Percentiles rank a stretch among this genome's conserved stretches.
Conservation (phyloP, 2,329 filamentous ascomycete species). For the Rutstroemia sp. region DNA sequence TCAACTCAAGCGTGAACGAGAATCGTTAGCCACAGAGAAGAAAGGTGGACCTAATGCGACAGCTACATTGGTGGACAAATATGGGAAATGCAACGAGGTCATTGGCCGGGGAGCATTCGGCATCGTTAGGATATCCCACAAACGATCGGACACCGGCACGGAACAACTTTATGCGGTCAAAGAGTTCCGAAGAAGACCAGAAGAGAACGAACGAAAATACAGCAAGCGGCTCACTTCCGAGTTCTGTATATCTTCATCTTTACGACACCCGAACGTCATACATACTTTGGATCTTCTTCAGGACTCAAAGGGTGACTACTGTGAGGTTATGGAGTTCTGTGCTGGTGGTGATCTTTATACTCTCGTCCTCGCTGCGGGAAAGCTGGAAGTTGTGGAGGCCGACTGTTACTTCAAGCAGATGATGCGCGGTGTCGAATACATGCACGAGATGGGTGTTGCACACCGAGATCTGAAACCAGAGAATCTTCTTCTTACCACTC, state of each 20-base stretch:
- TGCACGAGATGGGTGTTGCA: constrained; percentile 93
- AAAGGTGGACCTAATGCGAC: constrained; percentile 68
- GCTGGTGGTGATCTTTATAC: constrained; percentile 95
- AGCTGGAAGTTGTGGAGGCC: constrained; percentile 85
- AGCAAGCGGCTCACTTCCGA: constrained; percentile 95
- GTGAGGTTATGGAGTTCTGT: constrained; percentile 99
- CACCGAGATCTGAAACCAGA: constrained; percentile 55
- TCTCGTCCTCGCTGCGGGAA: constrained; percentile 80
- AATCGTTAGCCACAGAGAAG: constrained; percentile 66
- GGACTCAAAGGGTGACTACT: constrained; percentile 95
- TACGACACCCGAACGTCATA: constrained; percentile 96
- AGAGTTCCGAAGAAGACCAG: constrained; percentile 88
- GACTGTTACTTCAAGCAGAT: constrained; percentile 99
- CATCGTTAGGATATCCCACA: constrained; percentile 96
- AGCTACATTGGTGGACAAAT: constrained; percentile 84
- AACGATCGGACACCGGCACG: constrained; percentile 72
- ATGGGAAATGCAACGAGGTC: constrained; percentile 96
- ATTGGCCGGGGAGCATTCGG: constrained; percentile 95
- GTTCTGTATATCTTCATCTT: constrained; percentile 95
- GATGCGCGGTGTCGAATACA: constrained; percentile 98
- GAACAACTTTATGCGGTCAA: constrained; percentile 97
- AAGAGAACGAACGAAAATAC: constrained; percentile 95
- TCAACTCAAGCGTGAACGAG: constrained; percentile 81
- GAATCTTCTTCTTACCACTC: constrained; percentile 87
- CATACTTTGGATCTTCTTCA: constrained; percentile 93